These are phyloP conservation scores for Eimeria necatrix DNA, from an alignment of 169 alveolate genomes.

Conservation along the genomic window DNA sequence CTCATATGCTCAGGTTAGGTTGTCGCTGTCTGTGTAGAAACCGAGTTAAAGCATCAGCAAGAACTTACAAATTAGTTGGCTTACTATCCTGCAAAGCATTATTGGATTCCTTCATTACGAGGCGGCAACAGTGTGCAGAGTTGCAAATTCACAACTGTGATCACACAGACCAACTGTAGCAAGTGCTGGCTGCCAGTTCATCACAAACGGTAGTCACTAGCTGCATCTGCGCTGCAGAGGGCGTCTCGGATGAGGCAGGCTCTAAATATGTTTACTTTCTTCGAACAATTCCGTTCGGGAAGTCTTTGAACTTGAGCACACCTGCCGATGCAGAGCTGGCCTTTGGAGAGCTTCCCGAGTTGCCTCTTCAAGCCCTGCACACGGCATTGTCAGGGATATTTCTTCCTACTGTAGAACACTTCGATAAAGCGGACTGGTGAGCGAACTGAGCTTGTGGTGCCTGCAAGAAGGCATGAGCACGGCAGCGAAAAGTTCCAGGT, in stretches of 20 bases:
- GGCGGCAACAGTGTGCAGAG: no score
- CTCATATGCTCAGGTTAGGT: slow-evolving; percentile 70
- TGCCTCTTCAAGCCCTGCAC: slow-evolving; percentile 87
- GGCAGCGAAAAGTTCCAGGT: no score
- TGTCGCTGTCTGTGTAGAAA: no score
- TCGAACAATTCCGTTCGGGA: slow-evolving; percentile 84
- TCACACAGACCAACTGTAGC: no score
- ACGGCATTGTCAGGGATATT: slow-evolving; percentile 86
- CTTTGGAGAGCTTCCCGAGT: slow-evolving; percentile 90
- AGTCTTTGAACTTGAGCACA: slow-evolving; percentile 82
- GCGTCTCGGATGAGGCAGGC: slow-evolving; percentile 7
- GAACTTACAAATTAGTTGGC: no score
- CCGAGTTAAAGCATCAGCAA: no score
- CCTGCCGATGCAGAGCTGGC: slow-evolving; percentile 86
- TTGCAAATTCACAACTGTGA: no score
- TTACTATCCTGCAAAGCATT: no score
- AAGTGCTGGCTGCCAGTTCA: no score
- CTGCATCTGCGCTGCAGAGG: slow-evolving; percentile 50
- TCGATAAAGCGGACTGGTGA: slow-evolving; percentile 35
- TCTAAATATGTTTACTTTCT: slow-evolving; percentile 81
- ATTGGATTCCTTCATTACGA: no score
- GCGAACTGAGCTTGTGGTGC: neutral
- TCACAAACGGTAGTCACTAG: neutral
- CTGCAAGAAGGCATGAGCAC: no score
- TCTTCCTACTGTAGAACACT: slow-evolving; percentile 83